Evolutionary conservation across 176 grass and related monocot genomes (phyloP).

Genomic region (Themeda triandra): DNA sequence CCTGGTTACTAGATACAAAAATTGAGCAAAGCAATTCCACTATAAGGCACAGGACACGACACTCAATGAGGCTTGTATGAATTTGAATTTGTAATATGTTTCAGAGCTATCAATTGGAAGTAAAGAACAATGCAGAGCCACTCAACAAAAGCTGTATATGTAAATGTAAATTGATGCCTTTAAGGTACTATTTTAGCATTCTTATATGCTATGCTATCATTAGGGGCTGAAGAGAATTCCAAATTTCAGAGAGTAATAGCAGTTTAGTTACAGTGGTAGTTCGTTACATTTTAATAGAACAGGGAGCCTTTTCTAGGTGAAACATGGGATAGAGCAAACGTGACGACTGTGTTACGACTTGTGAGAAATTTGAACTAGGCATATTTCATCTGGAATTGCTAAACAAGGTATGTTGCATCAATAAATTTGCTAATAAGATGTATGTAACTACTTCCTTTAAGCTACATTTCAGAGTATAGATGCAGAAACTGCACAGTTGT

Average conservation of each 20-base stretch:
- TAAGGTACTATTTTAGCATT: background rate
- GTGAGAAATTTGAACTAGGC: background rate
- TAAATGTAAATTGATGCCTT: background rate
- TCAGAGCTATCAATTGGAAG: background rate
- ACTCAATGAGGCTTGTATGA: background rate
- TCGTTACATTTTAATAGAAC: background rate
- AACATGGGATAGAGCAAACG: conserved; percentile 11
- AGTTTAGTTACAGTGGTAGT: background rate
- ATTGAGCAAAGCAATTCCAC: background rate
- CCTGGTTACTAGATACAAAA: background rate
- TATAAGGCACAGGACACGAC: background rate
- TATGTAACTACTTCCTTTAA: conserved; percentile 1
- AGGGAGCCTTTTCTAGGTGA: background rate
- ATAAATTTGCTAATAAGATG: background rate
- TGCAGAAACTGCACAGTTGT: background rate
- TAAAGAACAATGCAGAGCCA: background rate
- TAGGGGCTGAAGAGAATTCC: background rate
- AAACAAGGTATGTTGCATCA: background rate
- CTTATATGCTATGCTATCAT: background rate
- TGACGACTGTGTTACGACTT: background rate
- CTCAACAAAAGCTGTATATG: background rate
- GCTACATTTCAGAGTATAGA: background rate
- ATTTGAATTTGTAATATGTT: background rate
- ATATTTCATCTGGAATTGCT: background rate
- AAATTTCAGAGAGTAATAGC: background rate